Base-by-base conservation (phyloP, 306 rosid species). In the Nissolia schottii region DNA sequence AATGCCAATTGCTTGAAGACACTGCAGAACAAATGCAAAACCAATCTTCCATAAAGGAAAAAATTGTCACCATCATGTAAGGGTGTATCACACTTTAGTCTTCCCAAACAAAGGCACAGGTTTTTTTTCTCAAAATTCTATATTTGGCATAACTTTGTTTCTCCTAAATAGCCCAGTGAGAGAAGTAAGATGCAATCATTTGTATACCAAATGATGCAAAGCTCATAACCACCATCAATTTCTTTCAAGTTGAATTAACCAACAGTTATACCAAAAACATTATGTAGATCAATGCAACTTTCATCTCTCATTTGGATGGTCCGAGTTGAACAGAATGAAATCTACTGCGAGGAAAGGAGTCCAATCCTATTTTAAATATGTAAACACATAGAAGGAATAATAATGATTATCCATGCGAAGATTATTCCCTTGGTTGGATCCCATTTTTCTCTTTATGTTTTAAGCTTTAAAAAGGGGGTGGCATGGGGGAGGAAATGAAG, bases 31-130 rank as follows among this genome's bases (percentile, higher is more conserved):
- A 7, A 53, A 11, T 35, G 38, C 24, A 41, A 67, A 69, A 73
- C 5, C 74, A 40, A 29, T 48, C 22, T 43, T 5, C n/a, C 56
- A 19, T 14, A 66, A 63, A 71, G 34, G 53, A 7, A n/a, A 28
- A 82, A 19, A 27, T 3, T 24, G 54, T 29, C 60, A 65, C 48
- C 67, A 59, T 70, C 53, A 76, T 45, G 65, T 40, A 32, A 56
- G 31, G 25, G 20, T 28, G 10, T 27, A 79, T 46, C 62, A 54
- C n/a, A 13, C 40, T 58, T 62, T 43, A 32, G 77, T 34, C 45
- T 37, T 16, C 22, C 46, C 20, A 64, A 51, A 56, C 49, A 71
- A 37, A 16, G 3, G 46, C 12, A 10, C 0, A 3, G n/a, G 31
- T 29, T 59, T 68, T 16, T 29, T 59, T 68, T 16, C 56, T 3